Conservation (phyloP, 208 protist species). For the Borovskyia barvae region DNA sequence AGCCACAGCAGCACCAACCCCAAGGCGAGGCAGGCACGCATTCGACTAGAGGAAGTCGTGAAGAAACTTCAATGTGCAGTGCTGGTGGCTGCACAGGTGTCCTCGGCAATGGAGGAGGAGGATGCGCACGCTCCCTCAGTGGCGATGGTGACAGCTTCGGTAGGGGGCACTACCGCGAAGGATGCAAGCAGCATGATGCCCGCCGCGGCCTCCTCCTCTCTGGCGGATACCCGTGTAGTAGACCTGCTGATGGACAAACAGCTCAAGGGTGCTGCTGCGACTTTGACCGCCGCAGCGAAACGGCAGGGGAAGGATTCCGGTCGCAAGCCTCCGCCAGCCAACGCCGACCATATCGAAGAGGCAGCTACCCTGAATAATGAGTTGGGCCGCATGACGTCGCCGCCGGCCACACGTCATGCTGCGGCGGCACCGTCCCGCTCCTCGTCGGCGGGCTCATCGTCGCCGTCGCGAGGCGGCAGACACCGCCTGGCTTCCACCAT, state of each 20-base stretch:
- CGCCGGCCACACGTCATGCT: neutral
- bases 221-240: too few relatives aligned
- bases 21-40: constrained; percentile 14
- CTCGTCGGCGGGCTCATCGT: neutral
- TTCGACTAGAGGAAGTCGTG: constrained; percentile 5
- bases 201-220: too few relatives aligned
- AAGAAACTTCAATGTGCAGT: constrained; percentile 22
- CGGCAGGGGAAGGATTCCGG: neutral
- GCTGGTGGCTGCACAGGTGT: constrained; percentile 9
- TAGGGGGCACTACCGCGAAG: too few relatives aligned
- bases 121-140: too few relatives aligned
- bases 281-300: neutral
- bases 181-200: too few relatives aligned
- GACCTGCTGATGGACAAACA: too few relatives aligned
- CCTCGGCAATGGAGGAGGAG: neutral
- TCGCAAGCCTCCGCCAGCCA: neutral
- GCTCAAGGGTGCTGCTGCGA: too few relatives aligned
- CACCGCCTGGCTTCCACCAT: neutral
- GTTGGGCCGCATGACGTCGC: neutral
- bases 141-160: too few relatives aligned
- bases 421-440: neutral
- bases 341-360: neutral
- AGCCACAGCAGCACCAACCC: neutral
- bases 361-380: neutral
- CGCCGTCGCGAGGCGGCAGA: constrained; percentile 1